Conservation (phyloP, 2,329 filamentous ascomycete genomes). For the Fusarium sp. region DNA sequence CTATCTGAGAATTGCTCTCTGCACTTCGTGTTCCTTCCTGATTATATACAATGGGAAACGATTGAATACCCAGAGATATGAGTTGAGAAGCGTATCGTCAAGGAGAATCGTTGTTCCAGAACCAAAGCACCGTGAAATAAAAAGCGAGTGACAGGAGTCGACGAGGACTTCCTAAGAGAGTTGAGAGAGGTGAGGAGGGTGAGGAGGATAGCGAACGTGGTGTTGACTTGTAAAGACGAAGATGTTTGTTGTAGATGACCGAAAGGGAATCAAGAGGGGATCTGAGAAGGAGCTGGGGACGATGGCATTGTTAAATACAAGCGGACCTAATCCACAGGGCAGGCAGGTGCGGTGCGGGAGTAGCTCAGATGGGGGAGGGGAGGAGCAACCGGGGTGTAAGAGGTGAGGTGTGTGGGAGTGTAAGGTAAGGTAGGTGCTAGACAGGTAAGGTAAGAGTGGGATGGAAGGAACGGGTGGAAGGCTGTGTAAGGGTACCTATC, state of each 20-base stretch:
- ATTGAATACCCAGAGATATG: conserved; percentile 38
- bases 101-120: conserved; percentile 30
- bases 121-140: conserved; percentile 62
- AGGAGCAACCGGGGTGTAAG: conserved; percentile 25
- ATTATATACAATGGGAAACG: conserved; percentile 28
- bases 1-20: conserved; percentile 28
- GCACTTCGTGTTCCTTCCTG: conserved; percentile 31
- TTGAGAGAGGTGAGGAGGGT: conserved; percentile 49
- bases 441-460: conserved; percentile 19
- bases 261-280: conserved; percentile 42
- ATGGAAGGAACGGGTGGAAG: conserved; percentile 35
- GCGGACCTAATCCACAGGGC: conserved; percentile 5
- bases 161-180: conserved; percentile 73
- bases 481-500: conserved; percentile 35
- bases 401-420: conserved; percentile 35
- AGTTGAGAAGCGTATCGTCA: conserved; percentile 48
- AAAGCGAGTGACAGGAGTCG: conserved; percentile 80
- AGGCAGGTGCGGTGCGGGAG: conserved; percentile 23
- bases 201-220: conserved; percentile 60
- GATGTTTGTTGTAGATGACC: conserved; percentile 42
- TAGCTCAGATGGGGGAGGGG: conserved; percentile 26
- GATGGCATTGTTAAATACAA: conserved; percentile 46
- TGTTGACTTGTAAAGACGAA: conserved; percentile 38
- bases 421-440: conserved; percentile 12
- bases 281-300: conserved; percentile 41